Evolutionary conservation across 2,329 filamentous ascomycete species (phyloP), one percentile per base, ranked within the genome.

Genomic region (Aspergillus proliferans): DNA sequence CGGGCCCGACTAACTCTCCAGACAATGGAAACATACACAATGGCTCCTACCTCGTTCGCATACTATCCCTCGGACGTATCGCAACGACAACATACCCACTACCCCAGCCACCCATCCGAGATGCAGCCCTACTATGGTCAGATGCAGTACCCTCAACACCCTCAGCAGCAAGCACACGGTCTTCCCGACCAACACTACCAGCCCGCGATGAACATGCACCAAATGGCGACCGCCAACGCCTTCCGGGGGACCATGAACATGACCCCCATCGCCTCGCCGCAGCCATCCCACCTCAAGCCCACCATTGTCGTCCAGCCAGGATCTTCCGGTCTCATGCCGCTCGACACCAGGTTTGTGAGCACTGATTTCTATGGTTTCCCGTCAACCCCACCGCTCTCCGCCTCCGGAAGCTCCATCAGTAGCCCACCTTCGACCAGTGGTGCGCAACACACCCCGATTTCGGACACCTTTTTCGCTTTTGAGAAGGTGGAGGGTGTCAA

Each of bases 341-440:
- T 95, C 56, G 87, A 95, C 69, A 88, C 87, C 14, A 85, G 90
- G 59, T 80, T 87, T 53, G 74, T 77, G 59, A 79, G 84, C 59
- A 70, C 72, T 26, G 82, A 85, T 51, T 71, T 76, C 59, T 79
- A 83, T 56, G 87, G 85, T 71, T 88, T 88, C 64, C 91, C 91
- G 30, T 84, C 88, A 6, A 96, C 91, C 18, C 91, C 91, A 44
- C 87, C 90, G 42, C 79, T 96, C 61, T 95, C 91, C 21, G 85
- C 87, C 2, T 86, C 88, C 26, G 86, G 87, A 57, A 95, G 90
- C 76, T 84, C 82, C 49, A 86, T 89, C 62, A 89, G 88, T 75
- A 95, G 89, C 78, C 89, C 92, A 26, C 81, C 38, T 8, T 86
- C 86, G 54, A 85, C 80, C 69, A 85, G 79, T 65, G 88, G 90